phyloP scores from a whole-genome alignment of 805 yeast species.

The Naumovozyma castellii region DNA sequence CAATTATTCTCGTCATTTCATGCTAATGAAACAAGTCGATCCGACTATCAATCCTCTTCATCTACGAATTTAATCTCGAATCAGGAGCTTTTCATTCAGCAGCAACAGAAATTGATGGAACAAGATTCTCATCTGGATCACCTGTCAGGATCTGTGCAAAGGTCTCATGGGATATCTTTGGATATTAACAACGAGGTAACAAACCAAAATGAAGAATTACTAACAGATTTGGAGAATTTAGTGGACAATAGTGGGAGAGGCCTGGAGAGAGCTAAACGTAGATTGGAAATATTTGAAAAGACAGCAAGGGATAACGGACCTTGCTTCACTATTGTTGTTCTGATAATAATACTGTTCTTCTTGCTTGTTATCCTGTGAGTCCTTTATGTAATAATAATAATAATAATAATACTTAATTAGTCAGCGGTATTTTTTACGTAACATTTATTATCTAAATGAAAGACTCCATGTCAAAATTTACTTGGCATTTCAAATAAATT shows the following conservation, averaged over 20 bases:
- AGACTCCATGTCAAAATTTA: neutral
- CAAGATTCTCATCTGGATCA: constrained; percentile 38
- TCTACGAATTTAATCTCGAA: constrained; percentile 17
- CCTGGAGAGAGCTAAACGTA: constrained; percentile 33
- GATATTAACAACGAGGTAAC: constrained; percentile 40
- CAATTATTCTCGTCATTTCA: neutral
- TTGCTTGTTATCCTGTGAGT: constrained; percentile 33
- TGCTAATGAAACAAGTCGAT: neutral
- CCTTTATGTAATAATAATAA: neutral
- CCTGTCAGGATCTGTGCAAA: constrained; percentile 35
- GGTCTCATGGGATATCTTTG: constrained; percentile 38
- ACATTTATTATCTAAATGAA: neutral
- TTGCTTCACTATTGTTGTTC: constrained; percentile 38
- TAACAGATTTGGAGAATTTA: constrained; percentile 42
- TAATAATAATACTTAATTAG: neutral
- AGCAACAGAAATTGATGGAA: constrained; percentile 38
- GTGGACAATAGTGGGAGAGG: constrained; percentile 36
- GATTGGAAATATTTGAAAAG: constrained; percentile 33
- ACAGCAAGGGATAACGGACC: constrained; percentile 40
- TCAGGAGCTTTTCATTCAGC: constrained; percentile 32
- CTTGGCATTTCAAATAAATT: too few species aligned
- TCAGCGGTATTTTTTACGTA: neutral
- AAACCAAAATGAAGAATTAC: constrained; percentile 37
- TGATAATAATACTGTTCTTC: constrained; percentile 36
- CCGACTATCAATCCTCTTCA: neutral